Conservation (phyloP, 139 green algal species). For the Coccomyxa sp. region DNA sequence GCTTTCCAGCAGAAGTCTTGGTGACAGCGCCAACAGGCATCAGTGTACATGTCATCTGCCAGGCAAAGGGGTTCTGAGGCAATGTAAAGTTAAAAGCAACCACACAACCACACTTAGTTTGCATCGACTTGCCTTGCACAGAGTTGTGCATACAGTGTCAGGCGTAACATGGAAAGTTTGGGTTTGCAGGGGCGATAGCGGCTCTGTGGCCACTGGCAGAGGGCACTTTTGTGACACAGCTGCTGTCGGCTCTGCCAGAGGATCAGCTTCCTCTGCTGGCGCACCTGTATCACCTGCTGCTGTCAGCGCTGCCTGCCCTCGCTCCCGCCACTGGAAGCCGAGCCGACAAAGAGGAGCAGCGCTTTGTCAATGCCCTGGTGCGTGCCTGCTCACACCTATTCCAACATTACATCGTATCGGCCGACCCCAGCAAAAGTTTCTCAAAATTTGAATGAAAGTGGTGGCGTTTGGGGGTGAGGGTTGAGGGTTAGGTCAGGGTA, state of each 20-base stretch:
- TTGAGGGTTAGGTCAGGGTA: too few species aligned
- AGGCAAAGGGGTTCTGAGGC: neutral
- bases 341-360: neutral
- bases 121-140: too few species aligned
- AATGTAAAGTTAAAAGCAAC: neutral
- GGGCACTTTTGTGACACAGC: constrained; percentile 33
- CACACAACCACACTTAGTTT: neutral
- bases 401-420: neutral
- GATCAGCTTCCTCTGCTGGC: constrained; percentile 5
- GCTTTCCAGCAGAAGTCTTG: neutral
- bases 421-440: too few species aligned
- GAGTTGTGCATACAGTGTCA: too few species aligned
- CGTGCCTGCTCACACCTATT: constrained; percentile 21
- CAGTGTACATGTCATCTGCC: neutral
- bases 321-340: neutral
- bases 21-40: neutral
- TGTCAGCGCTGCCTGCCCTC: constrained; percentile 4
- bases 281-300: constrained; percentile 19
- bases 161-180: neutral
- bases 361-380: constrained; percentile 52
- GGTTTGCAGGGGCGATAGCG: constrained; percentile 10
- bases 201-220: constrained; percentile 48
- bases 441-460: too few species aligned
- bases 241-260: constrained; percentile 23
- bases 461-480: too few species aligned